Conservation (phyloP, 441 rosid genomes). For the Syzygium malaccense region DNA sequence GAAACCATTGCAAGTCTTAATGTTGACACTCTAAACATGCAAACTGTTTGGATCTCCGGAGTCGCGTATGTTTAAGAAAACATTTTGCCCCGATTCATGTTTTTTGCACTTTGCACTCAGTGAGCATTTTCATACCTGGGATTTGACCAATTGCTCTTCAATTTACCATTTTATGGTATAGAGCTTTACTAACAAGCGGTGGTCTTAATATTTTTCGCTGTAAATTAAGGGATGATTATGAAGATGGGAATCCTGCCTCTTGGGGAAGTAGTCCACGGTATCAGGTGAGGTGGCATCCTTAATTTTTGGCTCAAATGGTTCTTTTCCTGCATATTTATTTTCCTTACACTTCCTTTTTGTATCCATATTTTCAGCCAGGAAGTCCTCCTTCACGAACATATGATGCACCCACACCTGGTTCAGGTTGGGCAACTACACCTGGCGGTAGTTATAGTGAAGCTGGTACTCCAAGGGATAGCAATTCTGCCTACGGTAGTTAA, state of each 20-base stretch:
- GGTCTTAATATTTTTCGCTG: background rate
- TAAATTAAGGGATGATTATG: constrained; percentile 74
- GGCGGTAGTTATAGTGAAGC: constrained; percentile 86
- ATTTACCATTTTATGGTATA: background rate
- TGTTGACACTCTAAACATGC: background rate
- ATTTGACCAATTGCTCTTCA: background rate
- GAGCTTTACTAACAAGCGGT: background rate
- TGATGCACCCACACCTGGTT: constrained; percentile 98
- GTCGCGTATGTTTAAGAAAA: background rate
- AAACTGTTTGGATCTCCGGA: background rate
- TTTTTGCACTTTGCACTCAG: background rate
- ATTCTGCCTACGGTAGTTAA: constrained; percentile 61
- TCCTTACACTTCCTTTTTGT: background rate
- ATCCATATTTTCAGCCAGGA: constrained; percentile 52
- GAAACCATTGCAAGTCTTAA: background rate
- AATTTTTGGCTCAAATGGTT: background rate
- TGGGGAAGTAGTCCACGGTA: constrained; percentile 98
- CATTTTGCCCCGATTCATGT: background rate
- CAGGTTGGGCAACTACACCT: constrained; percentile 94
- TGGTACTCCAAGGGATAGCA: constrained; percentile 89
- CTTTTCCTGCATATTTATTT: background rate
- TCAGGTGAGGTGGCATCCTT: constrained; percentile 43
- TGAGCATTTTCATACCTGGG: background rate
- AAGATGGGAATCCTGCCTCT: constrained; percentile 89
- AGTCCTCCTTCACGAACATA: constrained; percentile 85